Base-by-base conservation (phyloP, 2,329 filamentous ascomycete genomes). In the Onygenales sp. region DNA sequence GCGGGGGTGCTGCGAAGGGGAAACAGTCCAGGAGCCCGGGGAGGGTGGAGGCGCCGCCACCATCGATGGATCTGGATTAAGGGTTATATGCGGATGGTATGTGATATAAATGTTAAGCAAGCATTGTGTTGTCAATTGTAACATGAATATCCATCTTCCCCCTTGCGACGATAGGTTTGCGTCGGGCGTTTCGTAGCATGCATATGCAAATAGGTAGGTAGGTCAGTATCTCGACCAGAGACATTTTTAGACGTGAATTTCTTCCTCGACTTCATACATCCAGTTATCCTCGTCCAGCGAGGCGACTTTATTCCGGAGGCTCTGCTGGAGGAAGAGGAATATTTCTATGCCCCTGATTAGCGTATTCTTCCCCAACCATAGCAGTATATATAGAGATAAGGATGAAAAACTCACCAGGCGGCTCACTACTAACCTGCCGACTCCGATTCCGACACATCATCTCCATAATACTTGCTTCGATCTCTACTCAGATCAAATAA, bases 221-320 rank as follows among this genome's bases (percentile, higher is more conserved):
- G 39, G 21, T 17, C 17, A 17, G 17, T 27, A 27, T 27, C 21
- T 27, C 21, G 3, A 27, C 21, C 21, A 4, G 21, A 27, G 21
- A 3, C 21, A 27, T 27, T 27, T 4, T 64, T 59, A 69, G 40
- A 58, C 59, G 32, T 49, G 64, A 51, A 60, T 68, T 56, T 76
- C 72, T 52, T 81, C 77, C 61, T 88, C 86, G 2, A 81, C 75
- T 67, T 91, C 88, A 70, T 87, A 95, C 85, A 95, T 94, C 90
- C 90, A 95, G 62, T 85, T 87, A 63, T 95, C 90, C 49, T 93
- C 87, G 21, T 87, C 80, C 49, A 95, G 71, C 11, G 84, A 82
- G 13, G 81, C 79, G 2, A 90, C 85, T 65, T 89, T 88, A 54
- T 81, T 81, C 59, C 82, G 77, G 52, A 94, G 73, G 66, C 85